These are phyloP conservation scores for Incumbomyces delicatus DNA, from an alignment of 2,329 filamentous ascomycete species.

Conservation along the genomic window DNA sequence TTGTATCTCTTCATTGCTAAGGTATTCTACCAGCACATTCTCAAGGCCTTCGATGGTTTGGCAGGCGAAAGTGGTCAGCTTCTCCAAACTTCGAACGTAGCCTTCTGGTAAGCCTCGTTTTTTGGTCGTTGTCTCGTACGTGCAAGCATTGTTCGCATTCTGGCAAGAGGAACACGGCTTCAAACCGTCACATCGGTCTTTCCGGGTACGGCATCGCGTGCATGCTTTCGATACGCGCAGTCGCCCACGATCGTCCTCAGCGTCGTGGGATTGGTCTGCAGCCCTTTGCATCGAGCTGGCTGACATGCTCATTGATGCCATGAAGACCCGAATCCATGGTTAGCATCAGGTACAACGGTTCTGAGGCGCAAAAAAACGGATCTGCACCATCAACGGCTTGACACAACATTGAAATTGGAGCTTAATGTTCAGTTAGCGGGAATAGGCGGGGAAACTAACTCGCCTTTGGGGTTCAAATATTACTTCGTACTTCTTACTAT, in stretches of 20 bases:
- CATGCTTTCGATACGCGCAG: conserved; percentile 39
- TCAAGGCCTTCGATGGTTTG: conserved; percentile 37
- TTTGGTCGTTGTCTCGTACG: conserved; percentile 35
- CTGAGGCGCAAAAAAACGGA: not conserved
- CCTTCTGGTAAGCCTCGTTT: conserved; percentile 38
- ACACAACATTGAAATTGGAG: too few relatives aligned
- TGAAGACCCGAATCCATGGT: not conserved
- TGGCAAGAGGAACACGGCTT: conserved; percentile 36
- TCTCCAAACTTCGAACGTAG: conserved; percentile 38
- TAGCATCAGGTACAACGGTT: not conserved
- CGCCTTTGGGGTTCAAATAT: too few relatives aligned
- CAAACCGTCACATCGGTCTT: conserved; percentile 34
- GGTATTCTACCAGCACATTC: conserved; percentile 29
- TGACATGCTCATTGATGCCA: conserved; percentile 3
- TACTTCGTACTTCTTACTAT: too few relatives aligned
- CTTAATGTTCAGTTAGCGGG: too few relatives aligned
- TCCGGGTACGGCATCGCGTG: conserved; percentile 32
- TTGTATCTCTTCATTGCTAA: conserved; percentile 26
- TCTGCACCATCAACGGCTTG: too few relatives aligned
- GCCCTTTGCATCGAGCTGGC: not conserved
- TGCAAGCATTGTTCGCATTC: conserved; percentile 31
- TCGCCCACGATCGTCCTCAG: conserved; percentile 31
- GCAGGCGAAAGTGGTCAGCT: conserved; percentile 35
- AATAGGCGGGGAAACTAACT: too few relatives aligned
- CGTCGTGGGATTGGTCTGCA: conserved; percentile 25